Conservation (phyloP, 1,284 basidiomycete genomes). For the Volvariella volvacea region DNA sequence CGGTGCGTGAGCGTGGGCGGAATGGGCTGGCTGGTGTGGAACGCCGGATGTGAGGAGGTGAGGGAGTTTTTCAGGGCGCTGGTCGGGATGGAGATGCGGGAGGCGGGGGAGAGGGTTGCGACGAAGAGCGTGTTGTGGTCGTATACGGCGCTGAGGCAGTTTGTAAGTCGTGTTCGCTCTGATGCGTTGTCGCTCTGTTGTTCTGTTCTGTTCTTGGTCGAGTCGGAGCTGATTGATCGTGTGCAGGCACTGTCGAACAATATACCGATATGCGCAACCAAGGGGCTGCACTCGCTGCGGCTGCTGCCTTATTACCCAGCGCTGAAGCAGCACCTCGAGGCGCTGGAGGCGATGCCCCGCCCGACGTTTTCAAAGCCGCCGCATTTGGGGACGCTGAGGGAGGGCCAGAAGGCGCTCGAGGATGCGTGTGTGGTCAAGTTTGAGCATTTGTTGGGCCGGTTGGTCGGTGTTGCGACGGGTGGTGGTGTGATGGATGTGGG, state of each 20-base stretch:
- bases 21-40: conserved; percentile 59
- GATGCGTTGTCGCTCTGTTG: neutral
- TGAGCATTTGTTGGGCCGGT: conserved; percentile 14
- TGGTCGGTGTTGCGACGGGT: conserved; percentile 16
- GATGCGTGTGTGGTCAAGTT: conserved; percentile 52
- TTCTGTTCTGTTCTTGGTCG: neutral
- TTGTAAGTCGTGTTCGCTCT: conserved; percentile 37
- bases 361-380: conserved; percentile 56
- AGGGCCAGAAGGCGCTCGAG: conserved; percentile 52
- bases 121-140: conserved; percentile 73
- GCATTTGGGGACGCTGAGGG: conserved; percentile 47
- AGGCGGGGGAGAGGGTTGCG: conserved; percentile 66
- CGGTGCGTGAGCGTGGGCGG: conserved; percentile 52
- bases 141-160: conserved; percentile 65
- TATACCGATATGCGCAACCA: conserved; percentile 51
- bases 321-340: conserved; percentile 52
- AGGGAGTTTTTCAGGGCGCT: conserved; percentile 64
- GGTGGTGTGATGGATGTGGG: neutral
- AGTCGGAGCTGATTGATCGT: neutral
- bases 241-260: conserved; percentile 68
- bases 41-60: conserved; percentile 57
- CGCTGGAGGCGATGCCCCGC: conserved; percentile 47
- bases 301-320: conserved; percentile 53
- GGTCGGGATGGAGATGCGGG: conserved; percentile 65
- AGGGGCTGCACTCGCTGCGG: conserved; percentile 57